Base-by-base conservation (phyloP, 495 filamentous ascomycete species). In the Penicillium silybi region DNA sequence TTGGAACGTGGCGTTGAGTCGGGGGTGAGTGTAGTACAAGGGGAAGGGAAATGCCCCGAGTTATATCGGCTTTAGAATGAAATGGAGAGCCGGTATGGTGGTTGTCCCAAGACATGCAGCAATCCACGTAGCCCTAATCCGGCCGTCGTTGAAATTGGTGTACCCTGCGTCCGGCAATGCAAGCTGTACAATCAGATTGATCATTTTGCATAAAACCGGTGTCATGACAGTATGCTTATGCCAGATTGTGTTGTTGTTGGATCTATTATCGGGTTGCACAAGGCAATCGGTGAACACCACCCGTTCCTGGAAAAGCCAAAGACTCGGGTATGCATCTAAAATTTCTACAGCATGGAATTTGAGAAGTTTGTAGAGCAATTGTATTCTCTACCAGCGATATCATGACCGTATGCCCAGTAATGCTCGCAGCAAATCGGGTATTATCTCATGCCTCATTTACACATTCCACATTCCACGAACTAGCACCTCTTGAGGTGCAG, bases 391-490 rank as follows among this genome's bases (percentile, higher is more conserved):
- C 23, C 18, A 19, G 46, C 34, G 3, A 10, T 16, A 9, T 20
- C 22, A 25, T 25, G 32, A 5, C 41, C 35, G 40, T 40, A 32
- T 32, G 29, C 29, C 29, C 29, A 32, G 29, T 13, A 11, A 32
- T 32, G 29, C 29, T 32, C 37, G n/a, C 25, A 29, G 18, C 18
- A 43, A 22, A 50, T 32, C 29, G 57, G 57, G 60, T 61, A 61
- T 63, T 61, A 48, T 64, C 51, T 61, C 58, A 56, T 55, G 44
- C 37, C 29, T 61, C 57, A 50, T 63, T 35, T 39, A 53, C 25
- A 46, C 17, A 25, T 42, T 17, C 39, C 6, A 27, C 3, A n/a
- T 17, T 39, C 37, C 37, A 16, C n/a, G n/a, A n/a, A n/a, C 19
- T 25, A 17, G 22, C 22, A 13, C 35, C 34, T 40, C 22, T 16